These are phyloP conservation scores for Spathaspora gorwiae DNA, from an alignment of 805 yeast genomes.

Conservation along the genomic window DNA sequence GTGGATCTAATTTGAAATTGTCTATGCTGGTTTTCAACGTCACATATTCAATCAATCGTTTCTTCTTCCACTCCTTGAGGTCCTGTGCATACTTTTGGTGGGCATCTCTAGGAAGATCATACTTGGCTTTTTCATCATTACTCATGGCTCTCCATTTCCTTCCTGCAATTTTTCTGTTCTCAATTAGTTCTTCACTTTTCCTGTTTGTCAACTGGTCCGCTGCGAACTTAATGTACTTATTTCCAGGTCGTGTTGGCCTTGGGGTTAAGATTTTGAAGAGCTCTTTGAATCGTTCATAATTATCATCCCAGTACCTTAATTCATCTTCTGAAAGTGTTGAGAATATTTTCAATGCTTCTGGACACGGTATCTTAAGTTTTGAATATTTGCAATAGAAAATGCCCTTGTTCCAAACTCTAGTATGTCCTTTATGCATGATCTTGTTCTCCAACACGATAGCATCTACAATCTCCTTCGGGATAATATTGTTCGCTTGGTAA, in stretches of 20 bases:
- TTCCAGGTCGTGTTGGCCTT: neutral
- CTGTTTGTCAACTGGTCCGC: too few relatives aligned
- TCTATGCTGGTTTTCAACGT: neutral
- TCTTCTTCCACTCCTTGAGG: neutral
- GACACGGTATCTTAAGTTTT: too few relatives aligned
- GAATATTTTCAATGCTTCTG: too few relatives aligned
- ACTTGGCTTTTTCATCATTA: neutral
- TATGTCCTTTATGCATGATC: too few relatives aligned
- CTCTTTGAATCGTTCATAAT: neutral
- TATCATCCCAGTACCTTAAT: neutral
- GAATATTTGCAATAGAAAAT: too few relatives aligned
- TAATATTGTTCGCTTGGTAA: too few relatives aligned
- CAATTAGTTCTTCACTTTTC: too few relatives aligned
- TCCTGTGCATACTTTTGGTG: too few relatives aligned
- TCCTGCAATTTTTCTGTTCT: too few relatives aligned
- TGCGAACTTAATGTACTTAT: neutral
- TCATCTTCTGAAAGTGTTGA: neutral
- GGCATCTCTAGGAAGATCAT: neutral
- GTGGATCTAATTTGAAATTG: neutral
- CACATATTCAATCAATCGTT: neutral
- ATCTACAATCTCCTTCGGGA: too few relatives aligned
- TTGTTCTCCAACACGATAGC: too few relatives aligned
- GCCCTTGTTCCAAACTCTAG: too few relatives aligned
- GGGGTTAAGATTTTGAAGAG: neutral
- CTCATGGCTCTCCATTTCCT: neutral